These are phyloP conservation scores for Kurtzmaniella quercitrusa DNA, from an alignment of 1,139 yeast species.

Conservation along the genomic window DNA sequence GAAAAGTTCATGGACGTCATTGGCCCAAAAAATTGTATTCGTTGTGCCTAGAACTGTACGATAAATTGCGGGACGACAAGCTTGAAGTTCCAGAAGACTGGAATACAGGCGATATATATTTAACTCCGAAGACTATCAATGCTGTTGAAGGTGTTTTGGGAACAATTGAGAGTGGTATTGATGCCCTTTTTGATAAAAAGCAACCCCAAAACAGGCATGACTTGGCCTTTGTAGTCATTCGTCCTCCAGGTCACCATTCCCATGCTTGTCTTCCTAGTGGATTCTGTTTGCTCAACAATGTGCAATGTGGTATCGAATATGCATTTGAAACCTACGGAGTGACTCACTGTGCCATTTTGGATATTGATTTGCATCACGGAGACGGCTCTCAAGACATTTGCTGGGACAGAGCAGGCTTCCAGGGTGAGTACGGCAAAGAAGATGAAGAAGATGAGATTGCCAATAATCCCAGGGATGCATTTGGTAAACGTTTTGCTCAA, in stretches of 20 bases:
- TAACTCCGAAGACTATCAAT: slow-evolving; percentile 61
- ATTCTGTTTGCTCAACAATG: slow-evolving; percentile 81
- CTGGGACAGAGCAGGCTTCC: slow-evolving; percentile 72
- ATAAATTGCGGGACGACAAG: slow-evolving; percentile 49
- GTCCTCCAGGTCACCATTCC: slow-evolving; percentile 93
- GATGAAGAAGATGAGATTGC: slow-evolving; percentile 37
- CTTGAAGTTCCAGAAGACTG: slow-evolving; percentile 78
- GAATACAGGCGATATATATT: slow-evolving; percentile 82
- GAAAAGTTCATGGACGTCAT: slow-evolving; percentile 66
- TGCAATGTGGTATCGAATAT: slow-evolving; percentile 78
- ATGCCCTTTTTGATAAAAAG: slow-evolving; percentile 39
- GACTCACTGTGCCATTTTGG: slow-evolving; percentile 79
- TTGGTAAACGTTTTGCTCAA: slow-evolving; percentile 50
- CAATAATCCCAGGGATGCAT: slow-evolving; percentile 42
- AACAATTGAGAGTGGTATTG: slow-evolving; percentile 71
- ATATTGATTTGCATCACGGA: slow-evolving; percentile 88
- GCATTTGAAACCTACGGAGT: slow-evolving; percentile 62
- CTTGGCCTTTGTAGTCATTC: slow-evolving; percentile 63
- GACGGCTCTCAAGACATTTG: slow-evolving; percentile 89
- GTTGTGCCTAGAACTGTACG: slow-evolving; percentile 57
- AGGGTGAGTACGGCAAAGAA: slow-evolving; percentile 47
- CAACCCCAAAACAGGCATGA: slow-evolving; percentile 34
- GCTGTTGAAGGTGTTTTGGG: slow-evolving; percentile 82
- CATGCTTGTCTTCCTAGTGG: slow-evolving; percentile 83
- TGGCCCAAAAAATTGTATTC: slow-evolving; percentile 67